These are phyloP conservation scores for Grifola frondosa DNA, from an alignment of 1,284 basidiomycete species.

Conservation along the genomic window DNA sequence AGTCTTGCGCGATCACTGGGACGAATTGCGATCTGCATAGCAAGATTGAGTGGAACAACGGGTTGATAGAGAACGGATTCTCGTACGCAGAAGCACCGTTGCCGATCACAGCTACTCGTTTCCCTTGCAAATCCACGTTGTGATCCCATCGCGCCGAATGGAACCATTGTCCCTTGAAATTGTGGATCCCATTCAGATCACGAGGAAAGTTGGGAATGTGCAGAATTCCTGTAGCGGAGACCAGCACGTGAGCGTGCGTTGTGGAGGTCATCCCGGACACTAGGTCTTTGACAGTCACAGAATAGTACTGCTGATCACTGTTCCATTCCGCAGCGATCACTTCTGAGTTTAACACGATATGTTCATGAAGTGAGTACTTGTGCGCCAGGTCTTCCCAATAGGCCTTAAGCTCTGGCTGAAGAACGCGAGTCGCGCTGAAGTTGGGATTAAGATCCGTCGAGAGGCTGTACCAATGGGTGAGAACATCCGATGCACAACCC, in stretches of 20 bases:
- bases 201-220: conserved; percentile 37
- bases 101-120: conserved; percentile 38
- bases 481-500: conserved; percentile 23
- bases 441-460: conserved; percentile 29
- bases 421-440: conserved; percentile 25
- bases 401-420: conserved; percentile 30
- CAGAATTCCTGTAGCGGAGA: conserved; percentile 44
- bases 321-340: conserved; percentile 44
- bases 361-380: conserved; percentile 21
- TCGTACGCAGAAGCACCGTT: conserved; percentile 17
- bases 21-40: conserved; percentile 2
- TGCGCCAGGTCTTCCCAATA: conserved; percentile 28
- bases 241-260: conserved; percentile 31
- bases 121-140: conserved; percentile 30
- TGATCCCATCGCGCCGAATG: conserved; percentile 41
- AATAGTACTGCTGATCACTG: conserved; percentile 30
- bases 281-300: conserved; percentile 31
- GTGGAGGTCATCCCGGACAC: conserved; percentile 21
- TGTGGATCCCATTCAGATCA: conserved; percentile 37
- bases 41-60: not conserved
- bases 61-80: not conserved
- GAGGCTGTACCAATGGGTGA: conserved; percentile 32
- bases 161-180: conserved; percentile 42
- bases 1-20: conserved; percentile 1
- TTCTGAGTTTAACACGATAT: conserved; percentile 30